Conservation (phyloP, 202 grass and related monocot genomes). For the Digitaria exilis region DNA sequence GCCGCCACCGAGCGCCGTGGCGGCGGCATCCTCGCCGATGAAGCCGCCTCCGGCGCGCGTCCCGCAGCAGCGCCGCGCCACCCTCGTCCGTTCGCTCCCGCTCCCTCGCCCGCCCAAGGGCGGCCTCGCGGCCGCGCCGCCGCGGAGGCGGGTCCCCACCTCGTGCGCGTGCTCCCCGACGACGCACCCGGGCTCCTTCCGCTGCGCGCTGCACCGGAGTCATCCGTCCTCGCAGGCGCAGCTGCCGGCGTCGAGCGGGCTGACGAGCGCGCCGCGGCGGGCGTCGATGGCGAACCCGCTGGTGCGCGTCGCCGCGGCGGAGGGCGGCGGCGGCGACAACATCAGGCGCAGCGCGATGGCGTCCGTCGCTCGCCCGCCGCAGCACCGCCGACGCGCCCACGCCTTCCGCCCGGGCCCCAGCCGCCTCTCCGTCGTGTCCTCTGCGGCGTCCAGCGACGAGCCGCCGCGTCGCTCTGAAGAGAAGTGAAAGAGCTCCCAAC, state of each 20-base stretch:
- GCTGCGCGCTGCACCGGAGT: slow-evolving; percentile 61
- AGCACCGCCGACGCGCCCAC: slow-evolving; percentile 21
- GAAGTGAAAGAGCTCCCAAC: neutral
- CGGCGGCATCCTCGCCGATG: neutral
- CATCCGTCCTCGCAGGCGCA: too few species aligned
- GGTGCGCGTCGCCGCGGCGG: slow-evolving; percentile 52
- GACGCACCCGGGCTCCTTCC: slow-evolving; percentile 69
- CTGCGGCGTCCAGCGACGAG: neutral
- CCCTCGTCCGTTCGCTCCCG: neutral
- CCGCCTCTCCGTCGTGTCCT: slow-evolving; percentile 54
- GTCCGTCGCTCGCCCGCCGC: slow-evolving; percentile 46
- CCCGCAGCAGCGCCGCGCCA: neutral
- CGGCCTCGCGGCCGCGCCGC: neutral
- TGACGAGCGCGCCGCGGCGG: slow-evolving; percentile 32
- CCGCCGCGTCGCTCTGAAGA: neutral
- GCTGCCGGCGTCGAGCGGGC: neutral
- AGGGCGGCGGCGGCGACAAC: slow-evolving; percentile 50
- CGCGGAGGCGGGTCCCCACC: neutral
- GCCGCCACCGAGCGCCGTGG: neutral
- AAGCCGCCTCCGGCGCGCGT: neutral
- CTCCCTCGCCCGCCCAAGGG: neutral
- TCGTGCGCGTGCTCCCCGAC: slow-evolving; percentile 70
- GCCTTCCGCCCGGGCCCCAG: slow-evolving; percentile 49
- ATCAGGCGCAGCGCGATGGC: slow-evolving; percentile 54
- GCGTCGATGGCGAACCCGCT: slow-evolving; percentile 67